phyloP scores from a whole-genome alignment of 2,329 filamentous ascomycete species.

The Coccinonectria pachysandricola region DNA sequence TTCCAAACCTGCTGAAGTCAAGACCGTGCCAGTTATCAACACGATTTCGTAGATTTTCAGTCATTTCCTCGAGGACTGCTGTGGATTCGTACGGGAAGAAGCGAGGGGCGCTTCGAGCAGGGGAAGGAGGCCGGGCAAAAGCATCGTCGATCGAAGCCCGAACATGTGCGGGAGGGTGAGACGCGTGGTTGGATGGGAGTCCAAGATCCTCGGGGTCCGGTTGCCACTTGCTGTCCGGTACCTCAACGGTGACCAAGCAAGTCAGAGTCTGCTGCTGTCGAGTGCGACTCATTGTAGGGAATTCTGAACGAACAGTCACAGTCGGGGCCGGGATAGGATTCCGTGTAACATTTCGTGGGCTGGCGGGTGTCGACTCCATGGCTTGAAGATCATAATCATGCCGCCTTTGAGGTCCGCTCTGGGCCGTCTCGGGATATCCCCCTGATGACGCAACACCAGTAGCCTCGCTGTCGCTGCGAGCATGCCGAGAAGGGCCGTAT shows the following conservation, averaged over 20 bases:
- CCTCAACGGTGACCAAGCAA: slow-evolving; percentile 87
- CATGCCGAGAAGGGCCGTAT: slow-evolving; percentile 44
- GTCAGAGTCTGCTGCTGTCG: slow-evolving; percentile 92
- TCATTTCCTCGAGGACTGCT: slow-evolving; percentile 72
- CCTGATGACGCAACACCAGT: slow-evolving; percentile 65
- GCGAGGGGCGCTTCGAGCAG: slow-evolving; percentile 44
- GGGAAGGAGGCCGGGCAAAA: slow-evolving; percentile 48
- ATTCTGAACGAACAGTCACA: slow-evolving; percentile 94
- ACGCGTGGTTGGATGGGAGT: slow-evolving; percentile 25
- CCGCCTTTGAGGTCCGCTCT: slow-evolving; percentile 58
- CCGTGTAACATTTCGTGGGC: slow-evolving; percentile 59
- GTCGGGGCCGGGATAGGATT: slow-evolving; percentile 85
- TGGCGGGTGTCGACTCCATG: slow-evolving; percentile 78
- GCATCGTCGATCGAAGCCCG: slow-evolving; percentile 38
- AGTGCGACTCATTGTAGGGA: slow-evolving; percentile 84
- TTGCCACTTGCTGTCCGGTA: slow-evolving; percentile 84
- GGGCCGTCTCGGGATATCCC: slow-evolving; percentile 68
- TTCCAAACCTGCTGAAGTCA: slow-evolving; percentile 85
- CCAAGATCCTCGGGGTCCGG: slow-evolving; percentile 74
- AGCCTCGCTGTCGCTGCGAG: slow-evolving; percentile 67
- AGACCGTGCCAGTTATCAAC: slow-evolving; percentile 98
- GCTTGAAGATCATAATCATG: slow-evolving; percentile 95
- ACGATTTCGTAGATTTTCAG: slow-evolving; percentile 71
- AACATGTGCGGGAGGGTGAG: too few relatives aligned
- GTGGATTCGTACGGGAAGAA: slow-evolving; percentile 65